Base-by-base conservation (phyloP, 2,329 filamentous ascomycete genomes). In the Pseudogymnoascus destructans region DNA sequence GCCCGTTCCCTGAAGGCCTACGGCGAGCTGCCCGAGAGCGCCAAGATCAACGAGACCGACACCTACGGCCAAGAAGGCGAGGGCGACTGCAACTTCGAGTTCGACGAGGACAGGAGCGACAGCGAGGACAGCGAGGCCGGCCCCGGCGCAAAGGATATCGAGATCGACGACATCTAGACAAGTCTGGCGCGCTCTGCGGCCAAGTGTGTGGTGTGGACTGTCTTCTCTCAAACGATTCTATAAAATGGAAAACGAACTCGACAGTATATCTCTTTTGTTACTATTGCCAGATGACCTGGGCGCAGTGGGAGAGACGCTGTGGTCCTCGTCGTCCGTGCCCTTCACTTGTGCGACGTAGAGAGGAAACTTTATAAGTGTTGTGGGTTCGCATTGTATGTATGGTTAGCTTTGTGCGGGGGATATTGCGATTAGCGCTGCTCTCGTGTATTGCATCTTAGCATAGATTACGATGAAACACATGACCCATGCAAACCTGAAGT, bases 1-100 rank as follows among this genome's bases (percentile, higher is more conserved):
- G 93, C 93, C 68, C 86, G 93, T 70, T 87, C 84, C 66, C 82
- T 98, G 69, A 97, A 97, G 78, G 89, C 90, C 62, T 97, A 97
- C 74, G 93, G 93, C 73, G 93, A 98, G 75, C 80, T 98, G 61
- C 93, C 93, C 66, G 93, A 97, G 77, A 87, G 84, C 70, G 93
- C 93, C 73, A 97, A 97, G 86, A 98, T 98, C 83, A 98, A 98
- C 83, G 93, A 98, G 82, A 95, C 90, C 64, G 93, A 97, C 74
- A 95, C 89, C 54, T 95, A 86, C 70, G 83, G 89, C 69, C 88
- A 91, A 74, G 88, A 91, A 73, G 91, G 90, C 73, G 87, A 95
- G 73, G 92, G 93, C 74, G 89, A 95, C 70, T 89, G 87, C 77
- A 93, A 93, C 76, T 95, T 98, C 79, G 93, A 97, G 77, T 97